Evolutionary conservation across 2,329 filamentous ascomycete genomes (phyloP).

Genomic region (Dactylellina sp.): DNA sequence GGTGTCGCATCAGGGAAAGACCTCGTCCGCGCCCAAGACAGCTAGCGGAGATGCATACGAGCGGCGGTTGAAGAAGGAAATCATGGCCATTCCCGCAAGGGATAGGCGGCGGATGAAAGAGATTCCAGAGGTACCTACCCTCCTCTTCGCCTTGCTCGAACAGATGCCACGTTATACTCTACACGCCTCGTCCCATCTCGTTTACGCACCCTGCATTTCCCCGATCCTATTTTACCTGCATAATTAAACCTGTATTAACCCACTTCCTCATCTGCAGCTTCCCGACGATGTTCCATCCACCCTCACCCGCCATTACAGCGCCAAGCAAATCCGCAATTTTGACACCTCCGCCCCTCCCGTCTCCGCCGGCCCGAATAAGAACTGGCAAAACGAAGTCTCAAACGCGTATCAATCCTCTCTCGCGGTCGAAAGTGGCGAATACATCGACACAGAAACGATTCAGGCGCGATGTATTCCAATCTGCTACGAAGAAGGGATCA

Average conservation of each 20-base stretch:
- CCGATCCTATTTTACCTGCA: slow-evolving; percentile 15
- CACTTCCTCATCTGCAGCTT: slow-evolving; percentile 40
- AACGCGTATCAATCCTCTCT: slow-evolving; percentile 74
- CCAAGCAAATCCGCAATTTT: slow-evolving; percentile 53
- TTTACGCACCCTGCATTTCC: slow-evolving; percentile 29
- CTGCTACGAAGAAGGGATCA: slow-evolving; percentile 75
- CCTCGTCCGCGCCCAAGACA: slow-evolving; percentile 71
- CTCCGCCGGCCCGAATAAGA: slow-evolving; percentile 61
- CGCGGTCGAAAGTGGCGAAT: slow-evolving; percentile 76
- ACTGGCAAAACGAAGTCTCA: slow-evolving; percentile 75
- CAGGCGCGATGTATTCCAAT: slow-evolving; percentile 75
- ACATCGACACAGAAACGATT: slow-evolving; percentile 74
- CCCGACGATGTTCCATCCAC: slow-evolving; percentile 54
- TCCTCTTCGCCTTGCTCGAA: slow-evolving; percentile 1
- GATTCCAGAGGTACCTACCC: slow-evolving; percentile 63
- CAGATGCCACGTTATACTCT: background rate
- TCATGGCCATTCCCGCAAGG: slow-evolving; percentile 76
- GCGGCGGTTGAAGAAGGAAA: slow-evolving; percentile 74
- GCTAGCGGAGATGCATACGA: slow-evolving; percentile 74
- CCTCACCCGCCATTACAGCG: slow-evolving; percentile 49
- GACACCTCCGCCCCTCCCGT: slow-evolving; percentile 46
- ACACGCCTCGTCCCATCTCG: slow-evolving; percentile 9
- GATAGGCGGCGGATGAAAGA: slow-evolving; percentile 77
- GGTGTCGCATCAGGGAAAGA: slow-evolving; percentile 78
- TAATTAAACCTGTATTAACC: slow-evolving; percentile 56